Conservation (phyloP, 176 grass and related monocot genomes). For the Dactylis glomerata region DNA sequence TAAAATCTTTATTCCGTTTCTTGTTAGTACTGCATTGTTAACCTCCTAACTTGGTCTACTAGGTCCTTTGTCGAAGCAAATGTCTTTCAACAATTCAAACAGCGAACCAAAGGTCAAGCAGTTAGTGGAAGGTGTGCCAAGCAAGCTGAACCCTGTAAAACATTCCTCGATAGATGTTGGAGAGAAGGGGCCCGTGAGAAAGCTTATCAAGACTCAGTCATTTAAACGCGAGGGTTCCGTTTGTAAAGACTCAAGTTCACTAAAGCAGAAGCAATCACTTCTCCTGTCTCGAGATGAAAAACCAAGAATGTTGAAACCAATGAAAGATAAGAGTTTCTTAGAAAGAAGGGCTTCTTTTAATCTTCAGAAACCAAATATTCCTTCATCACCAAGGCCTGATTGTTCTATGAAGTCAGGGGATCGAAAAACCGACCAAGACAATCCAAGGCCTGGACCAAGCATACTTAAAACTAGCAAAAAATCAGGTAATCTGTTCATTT, state of each 20-base stretch:
- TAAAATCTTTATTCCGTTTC: constrained; percentile 9
- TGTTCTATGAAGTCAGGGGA: constrained; percentile 43
- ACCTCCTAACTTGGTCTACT: constrained; percentile 34
- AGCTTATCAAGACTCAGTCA: constrained; percentile 51
- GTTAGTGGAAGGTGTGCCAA: constrained; percentile 40
- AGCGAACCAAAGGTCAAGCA: constrained; percentile 73
- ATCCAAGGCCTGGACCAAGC: constrained; percentile 38
- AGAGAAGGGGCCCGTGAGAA: constrained; percentile 47
- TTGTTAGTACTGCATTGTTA: constrained; percentile 12
- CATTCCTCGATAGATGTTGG: constrained; percentile 39
- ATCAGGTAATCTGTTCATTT: constrained; percentile 36
- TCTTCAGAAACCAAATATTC: constrained; percentile 43
- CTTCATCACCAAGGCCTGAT: constrained; percentile 44
- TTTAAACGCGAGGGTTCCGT: constrained; percentile 49
- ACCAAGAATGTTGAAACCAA: constrained; percentile 37
- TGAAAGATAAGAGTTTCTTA: constrained; percentile 48
- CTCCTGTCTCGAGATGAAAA: constrained; percentile 53
- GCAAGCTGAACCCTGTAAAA: constrained; percentile 50
- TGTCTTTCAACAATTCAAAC: constrained; percentile 60
- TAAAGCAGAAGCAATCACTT: constrained; percentile 49
- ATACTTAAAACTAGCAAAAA: constrained; percentile 61
- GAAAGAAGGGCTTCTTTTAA: constrained; percentile 58
- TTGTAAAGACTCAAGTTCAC: constrained; percentile 30
- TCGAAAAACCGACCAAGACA: constrained; percentile 38
- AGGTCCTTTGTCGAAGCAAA: constrained; percentile 77